These are phyloP conservation scores for Pinus albicaulis DNA, from an alignment of 75 land plant genomes.

Conservation along the genomic window DNA sequence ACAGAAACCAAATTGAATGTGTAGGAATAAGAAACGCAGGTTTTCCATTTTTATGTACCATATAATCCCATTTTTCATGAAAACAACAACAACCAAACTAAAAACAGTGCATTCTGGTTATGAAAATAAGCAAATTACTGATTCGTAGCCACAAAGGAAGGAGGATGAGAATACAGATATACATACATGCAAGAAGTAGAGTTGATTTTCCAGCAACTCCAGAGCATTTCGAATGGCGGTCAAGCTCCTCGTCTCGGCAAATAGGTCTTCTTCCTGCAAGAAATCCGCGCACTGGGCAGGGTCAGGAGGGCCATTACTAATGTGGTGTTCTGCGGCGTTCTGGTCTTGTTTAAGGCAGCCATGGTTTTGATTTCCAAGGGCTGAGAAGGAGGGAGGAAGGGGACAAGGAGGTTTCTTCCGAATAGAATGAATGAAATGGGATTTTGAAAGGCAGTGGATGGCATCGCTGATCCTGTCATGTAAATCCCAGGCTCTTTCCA, in stretches of 20 bases:
- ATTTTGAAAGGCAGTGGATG: constrained; percentile 50
- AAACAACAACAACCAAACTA: no score
- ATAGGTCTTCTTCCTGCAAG: constrained; percentile 24
- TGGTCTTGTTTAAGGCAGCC: neutral
- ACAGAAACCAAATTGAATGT: no score
- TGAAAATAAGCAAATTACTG: no score
- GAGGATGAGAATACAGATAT: neutral
- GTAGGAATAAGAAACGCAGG: no score
- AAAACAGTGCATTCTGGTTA: no score
- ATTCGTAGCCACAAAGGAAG: neutral
- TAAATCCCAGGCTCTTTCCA: constrained; percentile 74
- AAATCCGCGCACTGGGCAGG: no score
- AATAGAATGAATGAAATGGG: constrained; percentile 22
- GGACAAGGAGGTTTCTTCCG: no score
- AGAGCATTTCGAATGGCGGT: constrained; percentile 65
- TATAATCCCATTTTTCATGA: no score
- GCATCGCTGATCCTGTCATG: constrained; percentile 91
- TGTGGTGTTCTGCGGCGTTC: neutral
- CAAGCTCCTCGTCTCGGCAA: constrained; percentile 61
- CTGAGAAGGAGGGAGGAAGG: neutral
- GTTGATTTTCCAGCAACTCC: constrained; percentile 74
- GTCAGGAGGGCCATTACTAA: neutral
- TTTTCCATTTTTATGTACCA: no score
- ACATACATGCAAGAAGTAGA: constrained; percentile 65
- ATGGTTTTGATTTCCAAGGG: neutral